Evolutionary conservation across 2,329 filamentous ascomycete genomes (phyloP).

Genomic region (Alternaria atra): DNA sequence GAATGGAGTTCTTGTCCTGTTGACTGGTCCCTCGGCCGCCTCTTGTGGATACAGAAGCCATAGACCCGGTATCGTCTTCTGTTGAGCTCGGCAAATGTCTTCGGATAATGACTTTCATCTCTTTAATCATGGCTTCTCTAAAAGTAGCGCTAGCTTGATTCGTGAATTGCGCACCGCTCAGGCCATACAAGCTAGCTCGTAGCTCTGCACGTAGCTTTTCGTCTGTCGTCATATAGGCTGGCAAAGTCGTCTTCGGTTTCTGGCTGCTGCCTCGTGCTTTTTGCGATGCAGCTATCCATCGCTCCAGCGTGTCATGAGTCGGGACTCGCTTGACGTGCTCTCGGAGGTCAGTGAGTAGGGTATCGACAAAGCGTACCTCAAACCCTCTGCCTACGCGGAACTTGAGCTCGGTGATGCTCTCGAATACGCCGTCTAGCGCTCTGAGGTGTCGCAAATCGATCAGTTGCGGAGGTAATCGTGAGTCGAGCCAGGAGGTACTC

Average conservation of each 20-base stretch:
- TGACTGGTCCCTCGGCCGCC: slow-evolving; percentile 72
- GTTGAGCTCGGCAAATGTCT: slow-evolving; percentile 88
- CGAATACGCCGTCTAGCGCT: slow-evolving; percentile 80
- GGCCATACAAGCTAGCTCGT: slow-evolving; percentile 74
- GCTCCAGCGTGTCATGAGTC: slow-evolving; percentile 75
- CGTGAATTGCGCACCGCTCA: slow-evolving; percentile 84
- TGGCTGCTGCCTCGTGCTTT: slow-evolving; percentile 73
- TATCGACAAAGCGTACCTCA: slow-evolving; percentile 79
- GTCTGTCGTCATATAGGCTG: slow-evolving; percentile 79
- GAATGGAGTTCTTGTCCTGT: slow-evolving; percentile 87
- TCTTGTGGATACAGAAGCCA: slow-evolving; percentile 83
- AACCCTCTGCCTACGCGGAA: slow-evolving; percentile 87
- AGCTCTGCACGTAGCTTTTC: slow-evolving; percentile 76
- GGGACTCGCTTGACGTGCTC: slow-evolving; percentile 81
- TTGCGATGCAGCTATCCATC: slow-evolving; percentile 83
- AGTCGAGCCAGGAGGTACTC: slow-evolving; percentile 44
- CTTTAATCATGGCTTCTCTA: slow-evolving; percentile 81
- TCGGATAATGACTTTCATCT: slow-evolving; percentile 86
- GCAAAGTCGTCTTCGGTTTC: slow-evolving; percentile 72
- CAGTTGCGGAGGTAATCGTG: slow-evolving; percentile 53
- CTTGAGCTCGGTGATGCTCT: slow-evolving; percentile 78
- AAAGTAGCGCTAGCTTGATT: slow-evolving; percentile 83
- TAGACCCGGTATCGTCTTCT: slow-evolving; percentile 91
- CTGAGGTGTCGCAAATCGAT: slow-evolving; percentile 79
- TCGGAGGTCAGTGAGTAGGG: slow-evolving; percentile 80